These are phyloP conservation scores for Dissophora globulifera DNA, from an alignment of 192 early-diverging fungal genomes.

Conservation along the genomic window DNA sequence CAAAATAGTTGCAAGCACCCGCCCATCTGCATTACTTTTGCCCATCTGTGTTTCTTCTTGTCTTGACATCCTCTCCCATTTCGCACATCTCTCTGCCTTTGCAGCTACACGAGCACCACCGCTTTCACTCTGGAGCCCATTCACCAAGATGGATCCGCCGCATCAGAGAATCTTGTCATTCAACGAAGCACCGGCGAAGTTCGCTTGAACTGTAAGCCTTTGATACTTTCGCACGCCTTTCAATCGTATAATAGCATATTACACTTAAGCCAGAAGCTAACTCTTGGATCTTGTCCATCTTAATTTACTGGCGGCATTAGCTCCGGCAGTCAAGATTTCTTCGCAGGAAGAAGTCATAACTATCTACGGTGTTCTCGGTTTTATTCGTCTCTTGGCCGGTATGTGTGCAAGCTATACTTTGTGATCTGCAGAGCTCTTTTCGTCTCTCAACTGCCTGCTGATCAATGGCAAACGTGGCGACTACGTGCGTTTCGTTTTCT, in stretches of 20 bases:
- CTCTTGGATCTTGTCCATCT: no score
- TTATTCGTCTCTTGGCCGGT: constrained; percentile 77
- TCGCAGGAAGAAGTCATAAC: constrained; percentile 66
- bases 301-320: no score
- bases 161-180: constrained; percentile 69
- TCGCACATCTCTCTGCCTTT: not conserved
- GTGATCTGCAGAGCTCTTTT: no score
- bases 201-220: constrained; percentile 60
- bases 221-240: not conserved
- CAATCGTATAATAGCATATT: no score
- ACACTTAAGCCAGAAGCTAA: no score
- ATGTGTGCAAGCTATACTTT: not conserved
- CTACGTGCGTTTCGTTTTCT: no score
- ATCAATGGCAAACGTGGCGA: not conserved
- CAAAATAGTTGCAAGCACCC: no score
- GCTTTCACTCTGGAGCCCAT: constrained; percentile 68
- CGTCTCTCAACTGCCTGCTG: not conserved
- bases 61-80: no score
- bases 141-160: constrained; percentile 56
- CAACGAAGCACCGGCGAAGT: constrained; percentile 60
- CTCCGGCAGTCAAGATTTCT: constrained; percentile 35
- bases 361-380: constrained; percentile 79
- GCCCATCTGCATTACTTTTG: no score
- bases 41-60: no score
- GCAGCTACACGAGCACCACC: constrained; percentile 66